Conservation (phyloP, 1,284 basidiomycete genomes). For the Malassezia sp. region DNA sequence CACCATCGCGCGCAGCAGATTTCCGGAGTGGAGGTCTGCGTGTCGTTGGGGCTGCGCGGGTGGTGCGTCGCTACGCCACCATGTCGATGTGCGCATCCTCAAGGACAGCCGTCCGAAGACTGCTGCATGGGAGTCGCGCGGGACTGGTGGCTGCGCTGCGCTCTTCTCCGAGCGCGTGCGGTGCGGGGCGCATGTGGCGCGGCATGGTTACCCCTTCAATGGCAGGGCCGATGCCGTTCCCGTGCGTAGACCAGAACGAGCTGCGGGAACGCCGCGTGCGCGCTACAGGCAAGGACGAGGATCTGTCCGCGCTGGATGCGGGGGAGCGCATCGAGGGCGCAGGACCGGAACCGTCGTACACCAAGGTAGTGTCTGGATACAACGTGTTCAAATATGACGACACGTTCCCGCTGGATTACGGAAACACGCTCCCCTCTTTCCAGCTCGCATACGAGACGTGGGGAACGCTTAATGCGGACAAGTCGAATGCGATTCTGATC, state of each 20-base stretch:
- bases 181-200: background rate
- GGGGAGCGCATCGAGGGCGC: conserved; percentile 19
- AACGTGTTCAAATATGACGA: conserved; percentile 45
- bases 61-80: too few species aligned
- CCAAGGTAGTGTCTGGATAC: conserved; percentile 48
- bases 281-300: background rate
- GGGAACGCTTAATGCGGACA: conserved; percentile 68
- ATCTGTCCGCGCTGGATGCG: background rate
- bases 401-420: conserved; percentile 65
- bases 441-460: conserved; percentile 95
- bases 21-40: background rate
- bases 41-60: background rate
- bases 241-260: conserved; percentile 44
- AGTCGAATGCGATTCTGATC: conserved; percentile 85
- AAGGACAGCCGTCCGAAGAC: too few species aligned
- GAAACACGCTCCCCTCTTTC: conserved; percentile 59
- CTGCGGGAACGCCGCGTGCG: conserved; percentile 27
- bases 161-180: background rate
- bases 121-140: too few species aligned
- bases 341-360: conserved; percentile 49
- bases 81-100: too few species aligned
- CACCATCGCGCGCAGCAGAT: background rate
- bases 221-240: conserved; percentile 20
- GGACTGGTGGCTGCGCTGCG: too few species aligned
- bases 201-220: background rate